Base-by-base conservation (phyloP, 202 grass and related monocot genomes). In the Setaria viridis region DNA sequence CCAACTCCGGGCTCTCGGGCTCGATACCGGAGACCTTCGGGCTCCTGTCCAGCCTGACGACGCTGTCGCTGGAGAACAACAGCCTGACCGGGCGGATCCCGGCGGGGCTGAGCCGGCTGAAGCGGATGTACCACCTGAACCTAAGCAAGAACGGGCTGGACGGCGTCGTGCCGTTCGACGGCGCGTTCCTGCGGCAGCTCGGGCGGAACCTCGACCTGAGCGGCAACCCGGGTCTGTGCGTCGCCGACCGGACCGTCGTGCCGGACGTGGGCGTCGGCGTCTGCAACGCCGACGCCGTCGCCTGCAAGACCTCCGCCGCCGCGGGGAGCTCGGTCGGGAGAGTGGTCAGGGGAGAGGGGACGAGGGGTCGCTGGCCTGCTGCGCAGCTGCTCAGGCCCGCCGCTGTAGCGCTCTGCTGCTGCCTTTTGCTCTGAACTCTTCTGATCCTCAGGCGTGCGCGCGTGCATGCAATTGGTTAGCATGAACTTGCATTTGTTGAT, bases 51-150 rank as follows among this genome's bases (percentile, higher is more conserved):
- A 94, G 93, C 80, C 93, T 99, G 0, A 96, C 92, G 6, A 94
- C 93, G 74, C 90, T 99, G 74, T 96, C 90, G 32, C 79, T 99
- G 70, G 93, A 99, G 92, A 91, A 91, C 72, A 99, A 99, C 78
- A 92, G 75, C 73, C 90, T 99, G 2, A 96, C 93, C 0, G 97
- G 97, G 1, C 59, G 62, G 71, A 99, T 99, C 74, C 97, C 97
- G 1, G 76, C 79, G 9, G 92, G 88, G 46, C 82, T 99, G 20
- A 88, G 67, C 54, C 84, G 84, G 19, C 93, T 99, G 21, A 86
- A 84, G 21, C 91, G 91, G 59, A 96, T 99, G 78, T 99, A 99
- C 93, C 97, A 99, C 80, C 66, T 99, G 53, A 99, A 99, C 82
- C 85, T 96, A 21, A 99, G 97, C 92, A 96, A 90, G 92, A 99